phyloP scores from a whole-genome alignment of 2,329 filamentous ascomycete genomes.

The Chrysosporium keratinophilum region DNA sequence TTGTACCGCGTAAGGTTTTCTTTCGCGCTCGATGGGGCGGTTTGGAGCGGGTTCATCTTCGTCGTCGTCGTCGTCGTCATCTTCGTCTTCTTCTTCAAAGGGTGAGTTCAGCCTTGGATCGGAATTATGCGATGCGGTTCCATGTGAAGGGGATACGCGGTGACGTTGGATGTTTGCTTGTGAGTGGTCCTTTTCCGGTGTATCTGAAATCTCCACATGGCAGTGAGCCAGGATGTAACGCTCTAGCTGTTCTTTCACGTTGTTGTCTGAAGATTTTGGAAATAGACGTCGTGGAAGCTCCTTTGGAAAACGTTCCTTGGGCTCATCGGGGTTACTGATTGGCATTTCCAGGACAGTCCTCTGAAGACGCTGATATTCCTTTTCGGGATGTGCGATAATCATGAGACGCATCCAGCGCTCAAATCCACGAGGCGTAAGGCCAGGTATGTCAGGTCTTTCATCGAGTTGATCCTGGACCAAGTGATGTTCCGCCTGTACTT shows the following conservation, averaged over 20 bases:
- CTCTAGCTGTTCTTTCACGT: constrained; percentile 51
- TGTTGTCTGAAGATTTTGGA: constrained; percentile 48
- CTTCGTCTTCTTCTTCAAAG: constrained; percentile 23
- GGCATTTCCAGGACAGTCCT: constrained; percentile 60
- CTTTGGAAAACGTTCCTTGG: constrained; percentile 64
- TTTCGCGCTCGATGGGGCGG: constrained; percentile 52
- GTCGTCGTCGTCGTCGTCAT: constrained; percentile 30
- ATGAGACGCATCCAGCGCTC: constrained; percentile 60
- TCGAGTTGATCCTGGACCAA: constrained; percentile 48
- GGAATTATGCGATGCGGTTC: constrained; percentile 5
- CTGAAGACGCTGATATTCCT: constrained; percentile 60
- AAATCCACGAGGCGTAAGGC: constrained; percentile 58
- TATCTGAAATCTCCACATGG: constrained; percentile 37
- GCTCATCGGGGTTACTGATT: constrained; percentile 55
- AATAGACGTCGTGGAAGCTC: constrained; percentile 65
- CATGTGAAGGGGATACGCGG: constrained; percentile 10
- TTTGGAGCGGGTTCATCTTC: constrained; percentile 32
- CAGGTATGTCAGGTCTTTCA: constrained; percentile 50
- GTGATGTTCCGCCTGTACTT: constrained; percentile 50
- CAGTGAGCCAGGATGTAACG: constrained; percentile 48
- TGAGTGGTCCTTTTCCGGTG: constrained; percentile 23
- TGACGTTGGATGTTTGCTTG: constrained; percentile 23
- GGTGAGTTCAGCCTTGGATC: constrained; percentile 21
- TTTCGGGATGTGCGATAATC: constrained; percentile 64
- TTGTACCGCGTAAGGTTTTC: constrained; percentile 53